Evolutionary conservation across 306 rosid species (phyloP).

Genomic region (Cucurbita moschata): DNA sequence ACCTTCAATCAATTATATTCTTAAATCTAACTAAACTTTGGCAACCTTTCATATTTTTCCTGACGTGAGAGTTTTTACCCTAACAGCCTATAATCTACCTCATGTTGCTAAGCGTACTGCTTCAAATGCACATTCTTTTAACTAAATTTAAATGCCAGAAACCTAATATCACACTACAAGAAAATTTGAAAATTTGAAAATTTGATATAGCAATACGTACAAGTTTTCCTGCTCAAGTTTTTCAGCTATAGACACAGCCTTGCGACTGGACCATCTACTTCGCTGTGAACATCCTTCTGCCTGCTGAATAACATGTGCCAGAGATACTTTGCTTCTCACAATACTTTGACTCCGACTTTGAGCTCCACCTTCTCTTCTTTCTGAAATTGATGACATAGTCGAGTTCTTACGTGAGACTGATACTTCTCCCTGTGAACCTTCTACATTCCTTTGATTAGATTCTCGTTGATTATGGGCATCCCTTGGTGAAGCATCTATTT

Average conservation of each 20-base stretch:
- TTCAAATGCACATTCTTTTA: background rate
- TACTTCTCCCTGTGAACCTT: constrained; percentile 27
- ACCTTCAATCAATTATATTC: background rate
- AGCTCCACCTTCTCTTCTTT: constrained; percentile 37
- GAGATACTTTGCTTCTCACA: constrained; percentile 87
- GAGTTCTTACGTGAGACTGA: constrained; percentile 31
- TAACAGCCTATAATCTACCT: background rate
- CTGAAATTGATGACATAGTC: constrained; percentile 22
- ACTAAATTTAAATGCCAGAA: background rate
- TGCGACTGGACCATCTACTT: constrained; percentile 72
- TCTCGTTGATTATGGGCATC: constrained; percentile 25
- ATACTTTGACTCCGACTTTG: constrained; percentile 61
- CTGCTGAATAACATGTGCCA: constrained; percentile 96
- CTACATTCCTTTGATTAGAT: constrained; percentile 22
- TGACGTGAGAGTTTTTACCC: background rate
- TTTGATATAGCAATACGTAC: constrained; percentile 34
- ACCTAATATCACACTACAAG: background rate
- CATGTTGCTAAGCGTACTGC: background rate
- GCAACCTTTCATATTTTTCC: background rate
- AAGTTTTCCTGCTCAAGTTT: constrained; percentile 95
- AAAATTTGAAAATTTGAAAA: background rate
- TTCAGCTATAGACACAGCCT: constrained; percentile 94
- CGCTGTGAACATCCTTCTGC: constrained; percentile 71
- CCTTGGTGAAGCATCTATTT: constrained; percentile 48
- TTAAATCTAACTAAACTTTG: background rate